Percentiles rank a stretch among this genome's conserved stretches.
These are phyloP conservation scores for Pleurotus ostreatus DNA, from an alignment of 768 basidiomycete genomes.

Conservation along the genomic window DNA sequence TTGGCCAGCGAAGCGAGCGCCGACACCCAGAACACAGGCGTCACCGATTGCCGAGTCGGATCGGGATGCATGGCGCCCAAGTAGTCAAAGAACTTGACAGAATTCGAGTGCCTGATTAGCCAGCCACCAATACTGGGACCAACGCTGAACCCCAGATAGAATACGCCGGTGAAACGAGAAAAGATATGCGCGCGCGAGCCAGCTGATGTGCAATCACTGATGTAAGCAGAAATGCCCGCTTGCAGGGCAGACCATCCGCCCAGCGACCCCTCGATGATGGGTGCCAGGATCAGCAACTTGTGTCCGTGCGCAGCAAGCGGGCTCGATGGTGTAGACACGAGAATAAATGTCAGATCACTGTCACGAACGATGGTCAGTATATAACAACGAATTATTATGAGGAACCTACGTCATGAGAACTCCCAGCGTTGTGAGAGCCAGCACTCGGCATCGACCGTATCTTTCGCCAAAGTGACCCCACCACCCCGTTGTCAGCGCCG, in stretches of 20 bases:
- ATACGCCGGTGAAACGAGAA: slow-evolving; percentile 72
- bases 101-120: slow-evolving; percentile 38
- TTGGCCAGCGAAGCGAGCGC: slow-evolving; percentile 41
- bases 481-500: slow-evolving; percentile 83
- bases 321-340: slow-evolving; percentile 69
- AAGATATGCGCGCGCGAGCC: slow-evolving; percentile 75
- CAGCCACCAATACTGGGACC: slow-evolving; percentile 75
- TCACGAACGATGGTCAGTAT: slow-evolving; percentile 7
- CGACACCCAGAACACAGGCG: slow-evolving; percentile 46
- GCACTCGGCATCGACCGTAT: slow-evolving; percentile 72
- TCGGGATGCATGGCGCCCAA: slow-evolving; percentile 9
- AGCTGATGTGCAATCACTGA: slow-evolving; percentile 81
- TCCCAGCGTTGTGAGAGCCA: slow-evolving; percentile 69
- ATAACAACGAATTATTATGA: slow-evolving; percentile 4
- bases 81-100: slow-evolving; percentile 11
- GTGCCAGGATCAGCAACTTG: slow-evolving; percentile 73
- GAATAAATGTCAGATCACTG: slow-evolving; percentile 82
- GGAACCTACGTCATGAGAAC: slow-evolving; percentile 33
- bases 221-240: slow-evolving; percentile 74
- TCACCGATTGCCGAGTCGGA: slow-evolving; percentile 26
- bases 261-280: slow-evolving; percentile 76
- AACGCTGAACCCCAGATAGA: slow-evolving; percentile 70
- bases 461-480: slow-evolving; percentile 86
- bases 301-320: slow-evolving; percentile 65
- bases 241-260: slow-evolving; percentile 82